A percentile compares a stretch with the other conserved stretches of the same genome.
These are phyloP conservation scores for Otatea glauca DNA, from an alignment of 176 grass and related monocot genomes.

Conservation along the genomic window DNA sequence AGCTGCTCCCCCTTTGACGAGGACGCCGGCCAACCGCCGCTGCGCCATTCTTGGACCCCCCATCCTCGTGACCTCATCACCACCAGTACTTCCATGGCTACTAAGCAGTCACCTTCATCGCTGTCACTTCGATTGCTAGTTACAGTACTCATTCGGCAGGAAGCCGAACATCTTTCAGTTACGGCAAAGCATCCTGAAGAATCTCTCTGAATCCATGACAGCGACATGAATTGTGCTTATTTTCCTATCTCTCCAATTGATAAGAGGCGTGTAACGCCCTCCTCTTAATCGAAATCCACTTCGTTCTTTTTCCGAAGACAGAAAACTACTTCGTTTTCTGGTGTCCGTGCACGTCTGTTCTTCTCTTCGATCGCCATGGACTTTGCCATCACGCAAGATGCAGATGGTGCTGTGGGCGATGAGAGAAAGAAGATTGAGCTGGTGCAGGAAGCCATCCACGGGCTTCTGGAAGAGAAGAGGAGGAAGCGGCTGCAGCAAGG, in stretches of 20 bases:
- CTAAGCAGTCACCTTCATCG: too few relatives aligned
- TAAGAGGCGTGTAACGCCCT: not conserved
- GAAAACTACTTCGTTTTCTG: not conserved
- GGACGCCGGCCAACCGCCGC: not conserved
- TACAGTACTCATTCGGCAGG: not conserved
- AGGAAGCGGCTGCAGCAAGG: not conserved
- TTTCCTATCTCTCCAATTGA: not conserved
- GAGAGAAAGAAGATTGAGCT: conserved; percentile 37
- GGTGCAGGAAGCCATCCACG: conserved; percentile 40
- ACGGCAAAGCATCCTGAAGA: not conserved
- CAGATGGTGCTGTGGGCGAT: conserved; percentile 3
- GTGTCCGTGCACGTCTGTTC: not conserved
- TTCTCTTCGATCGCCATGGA: not conserved
- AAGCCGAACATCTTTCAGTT: not conserved
- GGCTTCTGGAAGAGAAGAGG: conserved; percentile 42
- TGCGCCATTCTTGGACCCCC: conserved; percentile 3
- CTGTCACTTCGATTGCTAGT: not conserved
- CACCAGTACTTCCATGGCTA: too few relatives aligned
- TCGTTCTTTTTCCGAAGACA: too few relatives aligned
- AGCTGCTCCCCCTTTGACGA: not conserved
- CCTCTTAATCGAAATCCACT: not conserved
- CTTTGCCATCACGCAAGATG: conserved; percentile 18
- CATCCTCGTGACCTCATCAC: not conserved
- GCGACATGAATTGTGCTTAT: not conserved
- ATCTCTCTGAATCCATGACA: not conserved